A percentile compares a stretch with the other conserved stretches of the same genome.
These are phyloP conservation scores for Penicillium sp. DNA, from an alignment of 2,329 filamentous ascomycete genomes.

Conservation along the genomic window DNA sequence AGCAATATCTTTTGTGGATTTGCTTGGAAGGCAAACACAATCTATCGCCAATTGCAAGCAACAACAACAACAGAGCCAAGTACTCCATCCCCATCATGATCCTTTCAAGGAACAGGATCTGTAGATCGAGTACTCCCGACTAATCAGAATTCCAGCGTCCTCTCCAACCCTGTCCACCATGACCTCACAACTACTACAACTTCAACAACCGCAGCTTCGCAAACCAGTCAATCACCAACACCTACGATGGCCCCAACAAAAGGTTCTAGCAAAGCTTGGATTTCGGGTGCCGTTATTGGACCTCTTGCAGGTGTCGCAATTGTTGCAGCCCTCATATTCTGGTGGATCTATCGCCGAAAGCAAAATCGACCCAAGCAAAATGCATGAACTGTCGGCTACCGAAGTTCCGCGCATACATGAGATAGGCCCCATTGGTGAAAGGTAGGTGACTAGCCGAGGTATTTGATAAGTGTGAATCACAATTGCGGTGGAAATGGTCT, in stretches of 20 bases:
- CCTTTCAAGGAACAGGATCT: not conserved
- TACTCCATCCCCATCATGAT: not conserved
- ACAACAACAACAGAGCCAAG: not conserved
- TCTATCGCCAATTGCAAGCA: not conserved
- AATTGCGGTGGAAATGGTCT: too few relatives aligned
- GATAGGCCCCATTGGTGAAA: not conserved
- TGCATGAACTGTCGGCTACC: not conserved
- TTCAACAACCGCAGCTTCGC: not conserved
- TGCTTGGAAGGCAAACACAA: not conserved
- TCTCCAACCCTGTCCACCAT: not conserved
- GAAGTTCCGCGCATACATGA: not conserved
- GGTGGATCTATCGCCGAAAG: not conserved
- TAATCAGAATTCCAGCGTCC: not conserved
- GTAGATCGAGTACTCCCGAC: not conserved
- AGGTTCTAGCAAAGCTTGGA: not conserved
- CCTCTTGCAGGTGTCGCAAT: not conserved
- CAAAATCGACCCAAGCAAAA: too few relatives aligned
- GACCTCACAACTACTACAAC: not conserved
- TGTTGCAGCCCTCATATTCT: not conserved
- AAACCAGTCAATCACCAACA: not conserved
- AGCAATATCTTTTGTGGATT: not conserved
- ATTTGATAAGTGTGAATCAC: not conserved
- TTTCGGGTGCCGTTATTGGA: not conserved
- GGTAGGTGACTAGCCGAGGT: not conserved
- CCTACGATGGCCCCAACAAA: not conserved